Conservation (phyloP, 164 flowering plant species). For the Sedum album region DNA sequence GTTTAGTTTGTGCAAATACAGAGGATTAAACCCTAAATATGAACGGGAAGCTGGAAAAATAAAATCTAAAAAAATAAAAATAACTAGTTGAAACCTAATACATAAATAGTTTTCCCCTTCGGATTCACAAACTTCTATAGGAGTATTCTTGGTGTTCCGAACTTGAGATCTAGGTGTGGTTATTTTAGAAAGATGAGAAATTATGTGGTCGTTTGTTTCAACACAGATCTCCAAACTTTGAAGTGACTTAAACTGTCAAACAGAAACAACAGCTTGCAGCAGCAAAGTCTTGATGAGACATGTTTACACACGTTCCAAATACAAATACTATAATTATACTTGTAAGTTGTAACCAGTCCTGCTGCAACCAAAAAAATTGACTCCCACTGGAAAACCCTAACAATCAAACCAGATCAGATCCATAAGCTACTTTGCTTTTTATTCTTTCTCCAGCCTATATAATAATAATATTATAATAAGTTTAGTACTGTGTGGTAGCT, state of each 20-base stretch:
- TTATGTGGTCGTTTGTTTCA: slow-evolving; percentile 8
- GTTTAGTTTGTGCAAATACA: no score
- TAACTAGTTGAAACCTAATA: no score
- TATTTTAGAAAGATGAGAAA: slow-evolving; percentile 1
- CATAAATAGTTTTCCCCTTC: background rate
- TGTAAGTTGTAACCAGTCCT: background rate
- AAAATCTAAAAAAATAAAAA: no score
- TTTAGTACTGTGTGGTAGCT: background rate
- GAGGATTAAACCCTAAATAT: background rate
- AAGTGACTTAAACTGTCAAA: slow-evolving; percentile 43
- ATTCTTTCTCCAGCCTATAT: no score
- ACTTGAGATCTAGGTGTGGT: background rate
- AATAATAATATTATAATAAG: no score
- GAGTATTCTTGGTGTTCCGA: background rate
- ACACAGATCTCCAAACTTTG: slow-evolving; percentile 11
- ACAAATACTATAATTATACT: slow-evolving; percentile 14
- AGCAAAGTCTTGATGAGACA: background rate
- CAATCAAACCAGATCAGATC: background rate
- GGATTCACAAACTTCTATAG: background rate
- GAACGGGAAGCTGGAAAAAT: no score
- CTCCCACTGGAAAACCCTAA: background rate
- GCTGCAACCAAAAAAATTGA: background rate
- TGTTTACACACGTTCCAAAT: background rate
- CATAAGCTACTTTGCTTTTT: background rate
- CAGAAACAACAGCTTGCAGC: slow-evolving; percentile 2